phyloP scores from a whole-genome alignment of 306 rosid species.

The Cyclanthera cordifolia region DNA sequence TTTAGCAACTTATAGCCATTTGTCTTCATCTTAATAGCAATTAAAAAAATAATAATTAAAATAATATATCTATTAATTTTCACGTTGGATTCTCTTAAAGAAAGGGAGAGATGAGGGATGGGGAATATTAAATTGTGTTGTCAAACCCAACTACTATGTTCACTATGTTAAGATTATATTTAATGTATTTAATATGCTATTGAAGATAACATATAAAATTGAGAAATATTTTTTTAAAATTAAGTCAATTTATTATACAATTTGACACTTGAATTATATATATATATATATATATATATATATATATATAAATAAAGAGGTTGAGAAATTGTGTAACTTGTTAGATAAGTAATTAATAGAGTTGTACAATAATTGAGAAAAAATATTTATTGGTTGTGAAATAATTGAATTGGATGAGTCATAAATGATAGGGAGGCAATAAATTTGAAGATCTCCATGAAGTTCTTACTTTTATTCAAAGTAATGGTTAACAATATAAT shows the following conservation, averaged over 20 bases:
- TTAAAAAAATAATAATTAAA: neutral
- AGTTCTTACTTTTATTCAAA: neutral
- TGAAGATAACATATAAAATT: neutral
- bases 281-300: no score
- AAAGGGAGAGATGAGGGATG: neutral
- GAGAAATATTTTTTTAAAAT: neutral
- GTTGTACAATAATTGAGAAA: no score
- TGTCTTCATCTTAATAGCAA: no score
- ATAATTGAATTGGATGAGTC: conserved; percentile 8
- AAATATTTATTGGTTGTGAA: no score
- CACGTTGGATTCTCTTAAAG: neutral
- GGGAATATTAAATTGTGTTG: neutral
- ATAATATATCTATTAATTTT: neutral
- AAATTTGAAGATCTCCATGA: neutral
- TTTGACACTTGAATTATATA: neutral
- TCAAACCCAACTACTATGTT: conserved; percentile 2
- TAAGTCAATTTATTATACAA: neutral
- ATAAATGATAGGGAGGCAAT: neutral
- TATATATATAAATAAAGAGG: no score
- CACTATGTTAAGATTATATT: neutral
- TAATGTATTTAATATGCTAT: neutral
- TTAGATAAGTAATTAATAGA: neutral
- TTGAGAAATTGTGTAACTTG: no score
- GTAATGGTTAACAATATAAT: neutral
- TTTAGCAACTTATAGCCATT: neutral